Base-by-base conservation (phyloP, 148 eudicot genomes). In the Silene latifolia region DNA sequence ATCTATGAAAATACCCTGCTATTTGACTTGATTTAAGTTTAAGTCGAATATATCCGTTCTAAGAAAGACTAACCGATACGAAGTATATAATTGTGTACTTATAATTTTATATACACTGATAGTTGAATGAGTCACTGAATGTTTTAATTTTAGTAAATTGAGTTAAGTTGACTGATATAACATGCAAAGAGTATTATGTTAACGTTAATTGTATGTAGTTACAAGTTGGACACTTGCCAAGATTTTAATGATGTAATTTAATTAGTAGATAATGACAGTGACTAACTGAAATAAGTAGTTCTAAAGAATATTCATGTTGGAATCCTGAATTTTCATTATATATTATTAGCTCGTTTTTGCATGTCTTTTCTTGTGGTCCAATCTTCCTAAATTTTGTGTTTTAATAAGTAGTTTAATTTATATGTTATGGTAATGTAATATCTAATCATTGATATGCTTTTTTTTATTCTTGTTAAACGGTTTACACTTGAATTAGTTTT, bases 281-380 rank as follows among this genome's bases (percentile, higher is more conserved):
- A 48, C 1, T 48, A 48, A 48, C 24, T 66, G 15, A 57, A 29
- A 18, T 68, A 0, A 13, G 60, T 76, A 68, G 29, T 69, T 35
- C 1, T 57, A 35, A 24, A 25, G 74, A 77, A 48, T 77, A 77
- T 77, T 47, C 69, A 77, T 60, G 24, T n/a, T 69, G 44, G 29
- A 46, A 63, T 57, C 65, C 48, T 59, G 21, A 12, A 74, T 58
- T 20, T 57, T 5, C 35, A 24, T 67, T 20, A 27, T 73, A 74
- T 67, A 67, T 48, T 20, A 74, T 63, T 70, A 24, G 71, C 82
- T 79, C 82, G 75, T 74, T 27, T 70, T 79, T 70, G 82, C 82
- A 79, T 75, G 78, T 61, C 20, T 46, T 51, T 15, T 32, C 1
- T 39, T 67, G 66, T 67, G 78, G 78, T 76, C 63, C 72, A 21